Percentiles rank a stretch among this genome's conserved stretches.
Evolutionary conservation across 768 basidiomycete genomes (phyloP).

Genomic region (Boletus coccyginus): DNA sequence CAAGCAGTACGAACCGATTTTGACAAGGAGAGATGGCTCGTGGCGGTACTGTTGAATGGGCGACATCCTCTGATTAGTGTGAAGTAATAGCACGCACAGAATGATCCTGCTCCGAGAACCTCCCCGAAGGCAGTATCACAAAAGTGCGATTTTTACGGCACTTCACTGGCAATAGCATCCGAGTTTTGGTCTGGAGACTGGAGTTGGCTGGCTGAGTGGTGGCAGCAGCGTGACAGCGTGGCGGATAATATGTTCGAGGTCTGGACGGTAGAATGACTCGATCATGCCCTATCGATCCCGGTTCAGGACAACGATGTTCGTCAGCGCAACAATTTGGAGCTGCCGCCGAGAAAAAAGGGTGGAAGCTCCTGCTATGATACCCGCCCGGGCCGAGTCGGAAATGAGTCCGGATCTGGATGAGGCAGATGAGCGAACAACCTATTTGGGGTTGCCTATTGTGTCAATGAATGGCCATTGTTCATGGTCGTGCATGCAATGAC

Average conservation of each 20-base stretch:
- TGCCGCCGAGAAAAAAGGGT: neutral
- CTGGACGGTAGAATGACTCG: neutral
- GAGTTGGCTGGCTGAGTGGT: no score
- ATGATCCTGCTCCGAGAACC: no score
- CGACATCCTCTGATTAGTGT: slow-evolving; percentile 19
- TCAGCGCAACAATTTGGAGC: neutral
- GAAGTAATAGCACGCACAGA: no score
- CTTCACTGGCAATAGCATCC: no score
- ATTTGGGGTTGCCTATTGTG: slow-evolving; percentile 20
- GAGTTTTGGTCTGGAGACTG: no score
- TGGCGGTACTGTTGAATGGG: slow-evolving; percentile 24
- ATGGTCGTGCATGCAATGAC: neutral
- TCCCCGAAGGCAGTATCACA: no score
- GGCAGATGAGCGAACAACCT: neutral
- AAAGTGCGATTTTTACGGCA: no score
- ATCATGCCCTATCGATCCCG: neutral
- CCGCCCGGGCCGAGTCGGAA: neutral
- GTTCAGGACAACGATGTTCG: neutral
- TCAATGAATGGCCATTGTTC: slow-evolving; percentile 18
- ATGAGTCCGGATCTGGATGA: neutral
- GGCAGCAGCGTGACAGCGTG: no score
- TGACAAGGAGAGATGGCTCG: slow-evolving; percentile 20
- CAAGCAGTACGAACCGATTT: slow-evolving; percentile 17
- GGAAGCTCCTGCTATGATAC: no score
- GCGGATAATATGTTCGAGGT: neutral